Conservation (phyloP, 2,329 filamentous ascomycete species). For the Alternaria sp. region DNA sequence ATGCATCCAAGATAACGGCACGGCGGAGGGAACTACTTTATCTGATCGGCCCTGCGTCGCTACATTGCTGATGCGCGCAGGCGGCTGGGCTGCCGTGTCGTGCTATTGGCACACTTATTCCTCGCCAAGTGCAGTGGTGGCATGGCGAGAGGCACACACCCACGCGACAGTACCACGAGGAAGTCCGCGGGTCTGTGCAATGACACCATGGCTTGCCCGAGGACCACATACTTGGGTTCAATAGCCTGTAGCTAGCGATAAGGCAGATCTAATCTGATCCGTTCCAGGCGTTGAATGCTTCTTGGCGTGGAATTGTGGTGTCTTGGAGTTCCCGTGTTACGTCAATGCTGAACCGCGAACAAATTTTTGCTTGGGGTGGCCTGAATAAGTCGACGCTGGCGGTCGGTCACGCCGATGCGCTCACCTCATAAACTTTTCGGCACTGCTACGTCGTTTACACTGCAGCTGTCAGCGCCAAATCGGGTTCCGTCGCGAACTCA, state of each 20-base stretch:
- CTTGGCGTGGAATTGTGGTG: constrained; percentile 7
- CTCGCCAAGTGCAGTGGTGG: constrained; percentile 10
- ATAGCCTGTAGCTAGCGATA: not conserved
- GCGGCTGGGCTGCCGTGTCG: not conserved
- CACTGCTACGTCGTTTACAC: not conserved
- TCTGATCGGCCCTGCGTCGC: constrained; percentile 11
- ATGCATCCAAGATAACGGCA: not conserved
- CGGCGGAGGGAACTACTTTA: constrained; percentile 2
- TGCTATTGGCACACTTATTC: constrained; percentile 5
- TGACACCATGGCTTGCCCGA: constrained; percentile 5
- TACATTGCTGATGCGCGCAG: not conserved
- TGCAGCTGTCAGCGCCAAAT: constrained; percentile 2
- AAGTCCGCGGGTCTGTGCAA: not conserved
- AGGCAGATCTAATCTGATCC: constrained; percentile 19
- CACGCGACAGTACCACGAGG: not conserved
- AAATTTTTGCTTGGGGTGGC: not conserved
- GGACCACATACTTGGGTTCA: not conserved
- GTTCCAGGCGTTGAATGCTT: not conserved
- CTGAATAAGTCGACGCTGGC: not conserved
- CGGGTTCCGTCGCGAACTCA: not conserved
- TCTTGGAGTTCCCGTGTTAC: constrained; percentile 8
- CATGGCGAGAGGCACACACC: constrained; percentile 4
- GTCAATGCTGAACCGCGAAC: constrained; percentile 10
- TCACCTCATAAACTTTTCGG: not conserved
- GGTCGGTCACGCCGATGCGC: not conserved